Base-by-base conservation (phyloP, 768 basidiomycete genomes). In the Mycena polygramma region DNA sequence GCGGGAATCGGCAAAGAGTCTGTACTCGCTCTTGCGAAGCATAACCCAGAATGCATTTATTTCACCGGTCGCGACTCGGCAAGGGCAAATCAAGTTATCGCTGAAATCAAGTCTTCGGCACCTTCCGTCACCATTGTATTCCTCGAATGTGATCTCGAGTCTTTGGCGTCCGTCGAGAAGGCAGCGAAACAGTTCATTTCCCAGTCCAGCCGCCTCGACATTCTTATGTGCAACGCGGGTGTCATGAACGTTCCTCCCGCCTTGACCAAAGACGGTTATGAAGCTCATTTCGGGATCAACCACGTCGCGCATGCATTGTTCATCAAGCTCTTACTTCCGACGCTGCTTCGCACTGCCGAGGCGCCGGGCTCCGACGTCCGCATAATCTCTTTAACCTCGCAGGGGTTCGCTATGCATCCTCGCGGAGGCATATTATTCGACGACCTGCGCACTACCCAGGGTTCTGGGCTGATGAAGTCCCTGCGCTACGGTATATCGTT, bases 281-380 rank as follows among this genome's bases (percentile, higher is more conserved):
- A 73, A 22, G 49, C 66, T 11, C 72, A 73, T 26, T 69, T 73
- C 24, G 72, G 60, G 1, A 24, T 70, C 8, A 72, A 79, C 62
- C 68, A 69, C 39, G 1, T 70, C 81, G 85, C 86, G 2, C 88
- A 84, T 73, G 82, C 77, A 60, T 77, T 83, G 70, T 79, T 88
- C 67, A 86, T 85, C 7, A 79, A 81, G 49, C 77, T 83, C 17
- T 80, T 89, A 43, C 79, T 88, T 37, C 85, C 87, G 11, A 82
- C 81, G 1, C 79, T 66, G 15, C 51, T 66, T 2, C 57, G 55
- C 17, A 69, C 72, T 2, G 64, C 64, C 14, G 64, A 61, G 10
- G 13, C 10, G 14, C 64, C 64, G 46, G 14, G 24, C 7, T 68
- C 82, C 0, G 83, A 84, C 52, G 78, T 82, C 1, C 86, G 87